Conservation (phyloP, 345 rosid species). For the Eucalyptus cloeziana region DNA sequence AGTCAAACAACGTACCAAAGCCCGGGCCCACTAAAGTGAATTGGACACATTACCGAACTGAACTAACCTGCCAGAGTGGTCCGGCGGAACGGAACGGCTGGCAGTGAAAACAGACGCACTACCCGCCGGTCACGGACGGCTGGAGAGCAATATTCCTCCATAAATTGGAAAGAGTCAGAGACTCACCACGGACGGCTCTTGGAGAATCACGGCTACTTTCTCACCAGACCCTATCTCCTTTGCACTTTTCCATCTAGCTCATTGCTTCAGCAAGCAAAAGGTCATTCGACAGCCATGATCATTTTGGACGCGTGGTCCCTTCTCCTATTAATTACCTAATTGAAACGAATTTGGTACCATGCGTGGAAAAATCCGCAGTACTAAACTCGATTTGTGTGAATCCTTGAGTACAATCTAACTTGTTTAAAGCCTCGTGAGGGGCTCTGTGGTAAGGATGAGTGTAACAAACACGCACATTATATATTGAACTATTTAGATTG, state of each 20-base stretch:
- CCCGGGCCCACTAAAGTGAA: background rate
- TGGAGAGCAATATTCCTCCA: background rate
- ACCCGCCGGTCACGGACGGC: background rate
- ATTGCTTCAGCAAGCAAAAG: background rate
- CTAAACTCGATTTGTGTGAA: background rate
- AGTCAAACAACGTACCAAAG: no score
- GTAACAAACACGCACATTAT: no score
- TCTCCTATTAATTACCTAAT: background rate
- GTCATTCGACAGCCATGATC: background rate
- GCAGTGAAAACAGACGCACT: background rate
- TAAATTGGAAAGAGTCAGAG: background rate
- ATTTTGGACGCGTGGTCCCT: background rate
- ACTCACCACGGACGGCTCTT: background rate
- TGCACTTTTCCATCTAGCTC: background rate
- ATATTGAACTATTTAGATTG: background rate
- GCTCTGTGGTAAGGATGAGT: background rate
- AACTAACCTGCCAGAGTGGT: background rate
- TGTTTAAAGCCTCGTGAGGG: background rate
- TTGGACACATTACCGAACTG: background rate
- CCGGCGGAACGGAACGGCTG: background rate
- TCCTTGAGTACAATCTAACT: background rate
- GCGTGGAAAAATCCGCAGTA: background rate
- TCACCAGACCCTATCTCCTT: background rate
- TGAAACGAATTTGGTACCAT: background rate
- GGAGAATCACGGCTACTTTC: background rate